These are phyloP conservation scores for Lactarius indigo DNA, from an alignment of 768 basidiomycete species.

Conservation along the genomic window DNA sequence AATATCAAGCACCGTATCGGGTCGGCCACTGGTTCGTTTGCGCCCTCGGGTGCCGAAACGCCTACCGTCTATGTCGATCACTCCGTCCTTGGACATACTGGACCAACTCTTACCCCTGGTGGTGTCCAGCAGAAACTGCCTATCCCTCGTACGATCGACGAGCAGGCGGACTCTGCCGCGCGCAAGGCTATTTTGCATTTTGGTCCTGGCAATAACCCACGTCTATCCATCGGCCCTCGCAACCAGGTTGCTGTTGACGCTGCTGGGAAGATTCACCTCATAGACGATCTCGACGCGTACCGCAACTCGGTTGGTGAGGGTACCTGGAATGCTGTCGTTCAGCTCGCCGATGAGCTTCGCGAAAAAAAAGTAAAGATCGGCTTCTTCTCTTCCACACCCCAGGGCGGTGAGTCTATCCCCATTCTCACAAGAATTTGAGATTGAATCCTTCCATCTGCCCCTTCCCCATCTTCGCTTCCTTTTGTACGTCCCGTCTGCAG, in stretches of 20 bases:
- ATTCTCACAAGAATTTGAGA: conserved; percentile 21
- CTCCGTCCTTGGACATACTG: conserved; percentile 41
- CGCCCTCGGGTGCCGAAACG: conserved; percentile 72
- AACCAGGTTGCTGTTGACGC: conserved; percentile 89
- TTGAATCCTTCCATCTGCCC: conserved; percentile 26
- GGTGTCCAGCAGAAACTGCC: conserved; percentile 58
- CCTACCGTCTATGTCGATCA: conserved; percentile 67
- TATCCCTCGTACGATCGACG: conserved; percentile 72
- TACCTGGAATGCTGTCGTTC: conserved; percentile 79
- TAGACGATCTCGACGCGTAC: conserved; percentile 80
- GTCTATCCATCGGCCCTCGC: conserved; percentile 74
- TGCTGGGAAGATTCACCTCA: conserved; percentile 78
- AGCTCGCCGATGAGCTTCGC: conserved; percentile 79
- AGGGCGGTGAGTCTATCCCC: conserved; percentile 61
- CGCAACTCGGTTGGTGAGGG: conserved; percentile 64
- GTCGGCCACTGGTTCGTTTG: conserved; percentile 74
- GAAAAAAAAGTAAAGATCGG: conserved; percentile 86
- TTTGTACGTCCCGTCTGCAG: conserved; percentile 37
- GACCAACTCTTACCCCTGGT: conserved; percentile 37
- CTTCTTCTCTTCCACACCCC: conserved; percentile 94
- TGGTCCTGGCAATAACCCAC: conserved; percentile 80
- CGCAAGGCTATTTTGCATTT: conserved; percentile 83
- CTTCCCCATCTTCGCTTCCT: conserved; percentile 20
- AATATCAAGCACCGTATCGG: conserved; percentile 82
- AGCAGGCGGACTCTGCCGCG: conserved; percentile 83